Base-by-base conservation (phyloP, 768 basidiomycete species). In the Mycena galericulata region DNA sequence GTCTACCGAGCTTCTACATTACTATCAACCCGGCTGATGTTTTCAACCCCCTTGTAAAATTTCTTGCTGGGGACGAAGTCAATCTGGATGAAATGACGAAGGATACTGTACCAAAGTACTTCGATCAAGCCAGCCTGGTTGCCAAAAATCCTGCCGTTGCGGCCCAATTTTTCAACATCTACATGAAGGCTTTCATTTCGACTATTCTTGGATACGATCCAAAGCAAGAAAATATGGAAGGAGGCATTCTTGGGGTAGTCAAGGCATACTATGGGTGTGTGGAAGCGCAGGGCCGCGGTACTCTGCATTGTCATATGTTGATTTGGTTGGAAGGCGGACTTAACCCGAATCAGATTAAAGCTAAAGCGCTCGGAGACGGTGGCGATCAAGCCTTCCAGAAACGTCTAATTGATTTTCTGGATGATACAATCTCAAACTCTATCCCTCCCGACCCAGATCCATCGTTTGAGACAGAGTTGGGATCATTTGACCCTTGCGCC, bases 251-350 rank as follows among this genome's bases (percentile, higher is more conserved):
- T 9, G 78, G 78, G 0, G 18, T 53, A 10, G 66, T 59, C 56
- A 59, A 61, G 24, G 74, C 73, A 10, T 75, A 75, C 55, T 79
- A 77, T 51, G 80, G 80, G 4, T 70, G 73, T 41, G 73, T 77
- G 4, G 77, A 79, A 56, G 76, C 76, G 6, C 79, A 78, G 59
- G 75, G 59, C 9, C 6, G 59, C 4, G 59, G 59, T 7, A 61
- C 59, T 3, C 45, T 62, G 14, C 60, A 62, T 26, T 62, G 60
- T 27, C 60, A 62, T 50, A 62, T 62, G 60, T 15, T 62, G 17
- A 29, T 62, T 6, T 62, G 60, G 60, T 9, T 62, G 5, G 46
- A 50, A 36, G 60, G 60, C 11, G 60, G 32, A 9, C n/a, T 62
- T 68, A 20, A 41, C 38, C 73, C 77, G 0, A 57, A 72, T 40